Conservation (phyloP, 305 asterid species). For the Fraxinus paxiana region DNA sequence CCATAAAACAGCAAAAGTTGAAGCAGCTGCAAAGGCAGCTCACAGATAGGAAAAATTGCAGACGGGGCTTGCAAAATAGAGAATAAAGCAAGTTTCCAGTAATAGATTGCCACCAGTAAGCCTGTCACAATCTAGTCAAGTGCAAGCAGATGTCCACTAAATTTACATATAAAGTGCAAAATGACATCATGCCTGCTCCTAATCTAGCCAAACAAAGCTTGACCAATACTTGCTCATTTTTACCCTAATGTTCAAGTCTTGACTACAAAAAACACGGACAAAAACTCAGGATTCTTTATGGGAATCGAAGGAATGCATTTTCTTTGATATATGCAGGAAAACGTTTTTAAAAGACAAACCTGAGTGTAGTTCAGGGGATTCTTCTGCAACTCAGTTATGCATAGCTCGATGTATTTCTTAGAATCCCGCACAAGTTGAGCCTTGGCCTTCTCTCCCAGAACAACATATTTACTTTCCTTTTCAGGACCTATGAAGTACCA, state of each 20-base stretch:
- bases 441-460: conserved; percentile 93
- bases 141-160: not conserved
- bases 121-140: not conserved
- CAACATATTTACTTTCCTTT: conserved; percentile 58
- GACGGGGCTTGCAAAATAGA: not conserved
- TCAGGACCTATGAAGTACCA: conserved; percentile 36
- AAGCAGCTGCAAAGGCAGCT: not conserved
- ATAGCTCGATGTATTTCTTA: conserved; percentile 55
- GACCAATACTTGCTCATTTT: not conserved
- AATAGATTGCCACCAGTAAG: not conserved
- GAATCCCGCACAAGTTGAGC: conserved; percentile 86
- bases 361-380: conserved; percentile 90
- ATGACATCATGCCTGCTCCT: not conserved
- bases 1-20: not conserved
- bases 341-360: conserved; percentile 37
- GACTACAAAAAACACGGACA: not conserved
- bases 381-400: conserved; percentile 78
- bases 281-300: not conserved
- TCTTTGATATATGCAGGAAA: conserved; percentile 7
- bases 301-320: not conserved
- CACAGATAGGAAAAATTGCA: not conserved
- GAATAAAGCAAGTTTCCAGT: not conserved
- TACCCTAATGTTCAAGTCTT: not conserved
- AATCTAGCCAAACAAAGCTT: not conserved
- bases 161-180: not conserved